Conservation (phyloP, 1,284 basidiomycete genomes). For the Taiwanofungus camphoratus region DNA sequence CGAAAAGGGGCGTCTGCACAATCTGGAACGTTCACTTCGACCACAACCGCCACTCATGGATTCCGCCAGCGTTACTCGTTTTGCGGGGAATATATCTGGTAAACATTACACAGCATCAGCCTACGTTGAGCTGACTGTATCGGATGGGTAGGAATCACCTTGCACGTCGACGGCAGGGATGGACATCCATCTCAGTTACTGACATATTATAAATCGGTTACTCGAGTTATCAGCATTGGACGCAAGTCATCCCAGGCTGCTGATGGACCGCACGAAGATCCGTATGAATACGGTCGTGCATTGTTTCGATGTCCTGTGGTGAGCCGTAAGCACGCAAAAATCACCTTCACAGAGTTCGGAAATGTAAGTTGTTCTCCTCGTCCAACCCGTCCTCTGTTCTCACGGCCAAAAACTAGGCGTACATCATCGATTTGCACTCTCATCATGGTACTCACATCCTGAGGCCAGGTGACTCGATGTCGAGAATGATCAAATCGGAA, state of each 20-base stretch:
- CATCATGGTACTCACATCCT: slow-evolving; percentile 61
- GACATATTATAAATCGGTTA: slow-evolving; percentile 37
- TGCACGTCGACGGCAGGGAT: slow-evolving; percentile 41
- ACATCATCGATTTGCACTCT: slow-evolving; percentile 52
- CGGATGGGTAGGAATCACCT: slow-evolving; percentile 33
- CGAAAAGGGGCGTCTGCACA: too few species aligned
- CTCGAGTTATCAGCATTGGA: slow-evolving; percentile 49
- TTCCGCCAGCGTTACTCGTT: too few species aligned
- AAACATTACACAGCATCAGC: background rate
- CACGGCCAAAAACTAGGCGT: slow-evolving; percentile 37
- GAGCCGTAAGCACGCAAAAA: slow-evolving; percentile 60
- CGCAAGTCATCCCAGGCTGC: slow-evolving; percentile 33
- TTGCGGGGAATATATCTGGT: slow-evolving; percentile 1
- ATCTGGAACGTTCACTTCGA: too few species aligned
- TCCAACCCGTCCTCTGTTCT: slow-evolving; percentile 1
- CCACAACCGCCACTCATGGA: too few species aligned
- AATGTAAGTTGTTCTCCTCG: slow-evolving; percentile 36
- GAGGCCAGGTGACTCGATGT: slow-evolving; percentile 38
- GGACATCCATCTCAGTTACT: slow-evolving; percentile 31
- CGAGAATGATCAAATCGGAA: slow-evolving; percentile 41
- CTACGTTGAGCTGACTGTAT: background rate
- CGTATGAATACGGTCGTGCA: slow-evolving; percentile 31
- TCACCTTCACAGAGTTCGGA: slow-evolving; percentile 54
- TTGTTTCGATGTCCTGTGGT: slow-evolving; percentile 61
- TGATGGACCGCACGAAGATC: slow-evolving; percentile 8